Percentiles rank a stretch among this genome's conserved stretches.
Conservation (phyloP, 2,329 filamentous ascomycete genomes). For the Fusarium guadeloupense region DNA sequence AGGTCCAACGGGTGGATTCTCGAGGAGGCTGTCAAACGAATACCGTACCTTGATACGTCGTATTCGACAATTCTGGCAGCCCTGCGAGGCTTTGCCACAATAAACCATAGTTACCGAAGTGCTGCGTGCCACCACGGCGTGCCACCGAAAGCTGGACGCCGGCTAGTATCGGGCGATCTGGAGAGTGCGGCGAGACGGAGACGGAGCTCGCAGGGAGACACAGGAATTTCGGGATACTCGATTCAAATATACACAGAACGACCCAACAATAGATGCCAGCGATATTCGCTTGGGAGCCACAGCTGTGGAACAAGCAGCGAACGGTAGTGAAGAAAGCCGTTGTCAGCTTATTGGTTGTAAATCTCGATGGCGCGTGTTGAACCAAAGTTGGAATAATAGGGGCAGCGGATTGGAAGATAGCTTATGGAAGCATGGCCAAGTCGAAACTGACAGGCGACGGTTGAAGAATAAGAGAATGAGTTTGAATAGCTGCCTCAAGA, state of each 20-base stretch:
- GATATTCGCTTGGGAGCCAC: neutral
- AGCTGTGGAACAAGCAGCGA: slow-evolving; percentile 5
- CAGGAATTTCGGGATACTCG: neutral
- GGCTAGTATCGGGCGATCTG: slow-evolving; percentile 11
- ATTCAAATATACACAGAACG: slow-evolving; percentile 7
- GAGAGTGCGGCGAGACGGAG: slow-evolving; percentile 8
- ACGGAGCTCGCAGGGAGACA: slow-evolving; percentile 10
- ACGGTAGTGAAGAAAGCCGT: neutral
- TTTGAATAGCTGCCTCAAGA: slow-evolving; percentile 15
- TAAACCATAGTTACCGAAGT: slow-evolving; percentile 58
- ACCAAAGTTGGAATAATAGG: slow-evolving; percentile 22
- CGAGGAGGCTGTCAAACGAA: slow-evolving; percentile 8
- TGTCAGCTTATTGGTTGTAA: slow-evolving; percentile 7
- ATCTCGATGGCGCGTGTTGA: slow-evolving; percentile 1
- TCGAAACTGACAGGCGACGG: neutral
- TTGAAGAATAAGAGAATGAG: neutral
- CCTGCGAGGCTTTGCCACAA: slow-evolving; percentile 65
- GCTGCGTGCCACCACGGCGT: slow-evolving; percentile 4
- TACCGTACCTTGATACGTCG: slow-evolving; percentile 63
- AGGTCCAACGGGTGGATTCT: neutral
- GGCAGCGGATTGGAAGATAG: slow-evolving; percentile 12
- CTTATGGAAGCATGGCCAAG: slow-evolving; percentile 13
- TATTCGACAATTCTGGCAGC: slow-evolving; percentile 63
- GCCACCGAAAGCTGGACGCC: slow-evolving; percentile 18
- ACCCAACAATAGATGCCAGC: neutral